A percentile compares a stretch with the other conserved stretches of the same genome.
Evolutionary conservation across 2,329 filamentous ascomycete species (phyloP).

Genomic region (Penicillium sp.): DNA sequence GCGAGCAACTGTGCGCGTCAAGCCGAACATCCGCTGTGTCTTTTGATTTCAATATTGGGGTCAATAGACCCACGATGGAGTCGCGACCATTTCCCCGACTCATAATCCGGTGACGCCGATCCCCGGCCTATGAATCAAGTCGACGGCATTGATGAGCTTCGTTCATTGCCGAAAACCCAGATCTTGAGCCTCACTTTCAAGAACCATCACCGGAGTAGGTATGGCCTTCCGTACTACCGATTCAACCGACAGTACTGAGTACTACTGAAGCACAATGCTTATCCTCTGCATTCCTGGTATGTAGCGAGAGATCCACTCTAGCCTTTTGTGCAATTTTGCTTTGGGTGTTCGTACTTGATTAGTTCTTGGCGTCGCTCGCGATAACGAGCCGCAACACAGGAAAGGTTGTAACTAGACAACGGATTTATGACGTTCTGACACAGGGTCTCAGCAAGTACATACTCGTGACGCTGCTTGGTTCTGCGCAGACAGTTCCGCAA

Average conservation of each 20-base stretch:
- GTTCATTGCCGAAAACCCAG: conserved; percentile 3
- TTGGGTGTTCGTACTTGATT: background rate
- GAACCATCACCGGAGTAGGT: no score
- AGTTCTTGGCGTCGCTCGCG: background rate
- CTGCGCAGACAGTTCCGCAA: background rate
- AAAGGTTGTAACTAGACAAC: background rate
- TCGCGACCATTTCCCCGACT: background rate
- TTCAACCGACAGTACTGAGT: no score
- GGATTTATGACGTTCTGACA: background rate
- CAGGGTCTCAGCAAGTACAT: background rate
- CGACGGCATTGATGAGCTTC: conserved; percentile 3
- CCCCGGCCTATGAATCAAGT: no score
- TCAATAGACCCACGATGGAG: conserved; percentile 4
- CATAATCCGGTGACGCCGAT: conserved; percentile 1
- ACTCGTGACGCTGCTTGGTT: background rate
- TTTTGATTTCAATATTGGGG: background rate
- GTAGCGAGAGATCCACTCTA: background rate
- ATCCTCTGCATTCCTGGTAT: background rate
- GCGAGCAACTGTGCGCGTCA: background rate
- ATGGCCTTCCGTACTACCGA: no score
- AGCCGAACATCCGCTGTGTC: background rate
- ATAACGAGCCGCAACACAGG: background rate
- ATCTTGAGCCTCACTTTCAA: background rate
- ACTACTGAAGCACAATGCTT: no score
- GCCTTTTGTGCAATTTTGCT: background rate